Evolutionary conservation across 805 yeast genomes (phyloP).

Genomic region (Metschnikowia amazonensis): DNA sequence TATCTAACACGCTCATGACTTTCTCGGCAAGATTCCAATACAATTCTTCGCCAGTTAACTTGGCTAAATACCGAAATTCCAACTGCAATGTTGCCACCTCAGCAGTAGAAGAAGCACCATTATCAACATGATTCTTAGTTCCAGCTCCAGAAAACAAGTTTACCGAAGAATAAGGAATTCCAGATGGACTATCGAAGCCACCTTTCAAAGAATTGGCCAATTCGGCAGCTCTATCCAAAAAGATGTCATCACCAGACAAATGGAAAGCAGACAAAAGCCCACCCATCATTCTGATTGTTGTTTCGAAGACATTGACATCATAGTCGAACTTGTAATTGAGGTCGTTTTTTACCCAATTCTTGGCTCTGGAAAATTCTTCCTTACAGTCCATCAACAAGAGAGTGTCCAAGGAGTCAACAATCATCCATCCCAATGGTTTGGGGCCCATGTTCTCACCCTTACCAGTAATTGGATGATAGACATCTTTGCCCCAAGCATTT

Average conservation of each 20-base stretch:
- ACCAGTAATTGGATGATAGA: slow-evolving; percentile 64
- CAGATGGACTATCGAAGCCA: slow-evolving; percentile 62
- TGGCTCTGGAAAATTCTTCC: slow-evolving; percentile 60
- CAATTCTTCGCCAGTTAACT: slow-evolving; percentile 70
- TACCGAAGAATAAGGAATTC: slow-evolving; percentile 76
- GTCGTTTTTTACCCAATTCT: slow-evolving; percentile 69
- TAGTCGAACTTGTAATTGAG: slow-evolving; percentile 69
- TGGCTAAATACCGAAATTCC: slow-evolving; percentile 79
- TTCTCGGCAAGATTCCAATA: slow-evolving; percentile 80
- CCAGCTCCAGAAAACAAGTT: slow-evolving; percentile 67
- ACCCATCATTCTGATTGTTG: slow-evolving; percentile 93
- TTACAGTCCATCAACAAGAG: slow-evolving; percentile 69
- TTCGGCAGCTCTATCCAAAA: slow-evolving; percentile 72
- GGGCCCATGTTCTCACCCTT: slow-evolving; percentile 72
- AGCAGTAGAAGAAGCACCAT: slow-evolving; percentile 84
- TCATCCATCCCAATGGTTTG: slow-evolving; percentile 86
- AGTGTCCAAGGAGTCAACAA: slow-evolving; percentile 84
- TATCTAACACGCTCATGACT: slow-evolving; percentile 66
- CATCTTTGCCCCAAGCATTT: slow-evolving; percentile 83
- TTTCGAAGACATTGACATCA: slow-evolving; percentile 80
- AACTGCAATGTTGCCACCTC: slow-evolving; percentile 85
- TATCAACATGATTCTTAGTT: slow-evolving; percentile 54
- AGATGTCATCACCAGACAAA: slow-evolving; percentile 63
- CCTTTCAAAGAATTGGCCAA: slow-evolving; percentile 71
- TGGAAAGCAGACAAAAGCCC: slow-evolving; percentile 84